Evolutionary conservation across 2,329 filamentous ascomycete species (phyloP).

Genomic region (Diaporthe eres): DNA sequence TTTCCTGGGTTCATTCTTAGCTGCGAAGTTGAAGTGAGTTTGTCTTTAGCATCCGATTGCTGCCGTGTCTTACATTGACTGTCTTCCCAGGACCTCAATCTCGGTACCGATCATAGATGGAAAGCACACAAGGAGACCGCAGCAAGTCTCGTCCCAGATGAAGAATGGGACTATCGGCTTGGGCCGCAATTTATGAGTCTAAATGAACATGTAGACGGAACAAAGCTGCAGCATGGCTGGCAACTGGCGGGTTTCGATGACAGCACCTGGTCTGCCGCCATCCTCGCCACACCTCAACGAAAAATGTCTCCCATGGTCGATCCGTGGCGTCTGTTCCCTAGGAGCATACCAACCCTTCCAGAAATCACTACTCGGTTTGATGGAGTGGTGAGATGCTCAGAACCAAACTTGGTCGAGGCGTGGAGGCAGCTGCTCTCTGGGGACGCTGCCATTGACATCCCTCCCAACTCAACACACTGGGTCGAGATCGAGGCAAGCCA

Average conservation of each 20-base stretch:
- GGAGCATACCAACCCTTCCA: conserved; percentile 37
- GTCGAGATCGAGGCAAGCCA: conserved; percentile 39
- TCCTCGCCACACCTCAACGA: conserved; percentile 32
- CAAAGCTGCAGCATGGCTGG: conserved; percentile 41
- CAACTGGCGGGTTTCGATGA: conserved; percentile 41
- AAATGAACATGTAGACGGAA: conserved; percentile 44
- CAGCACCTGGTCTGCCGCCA: conserved; percentile 30
- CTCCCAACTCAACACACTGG: conserved; percentile 39
- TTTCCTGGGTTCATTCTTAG: conserved; percentile 49
- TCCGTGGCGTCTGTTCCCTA: conserved; percentile 36
- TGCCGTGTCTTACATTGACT: background rate
- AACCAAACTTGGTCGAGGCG: background rate
- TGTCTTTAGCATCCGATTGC: background rate
- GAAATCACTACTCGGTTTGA: conserved; percentile 34
- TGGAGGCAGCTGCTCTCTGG: conserved; percentile 20
- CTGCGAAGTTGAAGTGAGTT: conserved; percentile 44
- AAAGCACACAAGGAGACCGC: conserved; percentile 32
- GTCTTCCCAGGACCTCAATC: conserved; percentile 4
- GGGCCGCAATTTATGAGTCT: conserved; percentile 46
- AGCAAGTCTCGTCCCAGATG: conserved; percentile 47
- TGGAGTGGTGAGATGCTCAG: conserved; percentile 23
- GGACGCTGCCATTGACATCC: conserved; percentile 38
- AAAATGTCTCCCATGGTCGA: conserved; percentile 43
- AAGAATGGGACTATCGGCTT: conserved; percentile 47
- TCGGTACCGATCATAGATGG: conserved; percentile 10